Percentiles rank a stretch among this genome's conserved stretches.
phyloP scores from a whole-genome alignment of 139 green algal genomes.

The Asterochloris sp. region DNA sequence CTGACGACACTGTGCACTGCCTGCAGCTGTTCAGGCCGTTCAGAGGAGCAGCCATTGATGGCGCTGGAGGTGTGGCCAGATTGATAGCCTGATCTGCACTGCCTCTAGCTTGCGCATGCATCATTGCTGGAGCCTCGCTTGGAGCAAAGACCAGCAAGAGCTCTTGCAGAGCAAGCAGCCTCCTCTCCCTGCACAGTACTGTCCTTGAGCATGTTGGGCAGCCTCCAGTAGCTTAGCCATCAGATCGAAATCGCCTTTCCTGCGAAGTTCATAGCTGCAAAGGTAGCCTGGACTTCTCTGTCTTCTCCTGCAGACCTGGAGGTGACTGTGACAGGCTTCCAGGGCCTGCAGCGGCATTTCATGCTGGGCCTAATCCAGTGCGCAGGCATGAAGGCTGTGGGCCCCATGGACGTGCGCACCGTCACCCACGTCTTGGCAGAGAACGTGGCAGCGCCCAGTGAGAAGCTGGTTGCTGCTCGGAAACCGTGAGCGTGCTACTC shows the following conservation, averaged over 20 bases:
- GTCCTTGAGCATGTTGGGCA: not conserved
- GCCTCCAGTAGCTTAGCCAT: not conserved
- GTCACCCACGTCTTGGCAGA: slow-evolving; percentile 6
- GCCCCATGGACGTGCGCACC: not conserved
- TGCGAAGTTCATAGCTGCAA: not conserved
- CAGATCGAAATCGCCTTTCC: not conserved
- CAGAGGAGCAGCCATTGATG: not conserved
- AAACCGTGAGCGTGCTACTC: not conserved
- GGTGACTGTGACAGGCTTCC: slow-evolving; percentile 16
- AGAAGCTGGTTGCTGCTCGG: slow-evolving; percentile 2
- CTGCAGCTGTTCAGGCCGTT: slow-evolving; percentile 17
- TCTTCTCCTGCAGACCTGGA: not conserved
- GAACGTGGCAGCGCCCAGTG: slow-evolving; percentile 1
- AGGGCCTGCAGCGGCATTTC: slow-evolving; percentile 5
- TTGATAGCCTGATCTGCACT: too few relatives aligned
- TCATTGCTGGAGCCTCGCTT: not conserved
- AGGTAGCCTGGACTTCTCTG: not conserved
- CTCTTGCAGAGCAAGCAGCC: not conserved
- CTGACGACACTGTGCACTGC: too few relatives aligned
- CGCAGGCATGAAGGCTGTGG: slow-evolving; percentile 6
- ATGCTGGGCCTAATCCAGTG: slow-evolving; percentile 10
- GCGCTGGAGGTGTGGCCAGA: not conserved
- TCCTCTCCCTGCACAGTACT: not conserved
- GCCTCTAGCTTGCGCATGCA: not conserved
- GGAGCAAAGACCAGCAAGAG: not conserved